Conservation (phyloP, 352 stramenopile genomes). For the Globisporangium canariense region DNA sequence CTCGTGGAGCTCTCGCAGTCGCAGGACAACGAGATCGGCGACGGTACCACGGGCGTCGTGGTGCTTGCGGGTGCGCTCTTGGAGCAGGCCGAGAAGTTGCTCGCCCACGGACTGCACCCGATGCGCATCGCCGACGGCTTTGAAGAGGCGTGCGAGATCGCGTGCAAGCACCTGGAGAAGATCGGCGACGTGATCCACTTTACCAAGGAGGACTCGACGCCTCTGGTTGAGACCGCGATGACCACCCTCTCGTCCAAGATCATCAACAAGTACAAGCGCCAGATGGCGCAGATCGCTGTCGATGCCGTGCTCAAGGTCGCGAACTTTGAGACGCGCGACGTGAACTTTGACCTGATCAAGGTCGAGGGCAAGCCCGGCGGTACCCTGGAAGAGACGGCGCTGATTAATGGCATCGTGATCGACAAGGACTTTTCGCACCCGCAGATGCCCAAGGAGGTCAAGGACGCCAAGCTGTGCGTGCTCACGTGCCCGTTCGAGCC, state of each 20-base stretch:
- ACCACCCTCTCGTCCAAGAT: slow-evolving; percentile 99
- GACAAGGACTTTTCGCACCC: slow-evolving; percentile 99
- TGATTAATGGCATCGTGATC: slow-evolving; percentile 99
- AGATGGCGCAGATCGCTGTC: slow-evolving; percentile 99
- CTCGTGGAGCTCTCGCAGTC: slow-evolving; percentile 98
- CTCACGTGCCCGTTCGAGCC: slow-evolving; percentile 99
- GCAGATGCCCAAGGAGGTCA: slow-evolving; percentile 97
- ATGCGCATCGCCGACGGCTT: slow-evolving; percentile 99
- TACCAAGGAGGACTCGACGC: slow-evolving; percentile 91
- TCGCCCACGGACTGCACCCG: slow-evolving; percentile 96
- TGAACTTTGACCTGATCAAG: slow-evolving; percentile 99
- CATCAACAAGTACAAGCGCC: slow-evolving; percentile 97
- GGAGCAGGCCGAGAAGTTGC: slow-evolving; percentile 96
- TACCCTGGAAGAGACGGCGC: slow-evolving; percentile 95
- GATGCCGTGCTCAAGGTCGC: slow-evolving; percentile 97
- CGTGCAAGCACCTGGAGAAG: slow-evolving; percentile 92
- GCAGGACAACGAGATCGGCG: slow-evolving; percentile 99
- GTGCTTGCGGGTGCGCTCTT: slow-evolving; percentile 97
- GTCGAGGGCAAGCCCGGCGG: slow-evolving; percentile 98
- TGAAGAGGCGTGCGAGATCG: slow-evolving; percentile 96
- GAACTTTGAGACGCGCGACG: slow-evolving; percentile 97
- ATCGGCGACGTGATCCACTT: slow-evolving; percentile 98
- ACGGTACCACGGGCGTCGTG: slow-evolving; percentile 99
- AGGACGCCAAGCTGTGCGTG: slow-evolving; percentile 98
- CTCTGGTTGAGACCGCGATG: slow-evolving; percentile 96